Evolutionary conservation across 345 rosid genomes (phyloP).

Genomic region (Eucalyptus sp.): DNA sequence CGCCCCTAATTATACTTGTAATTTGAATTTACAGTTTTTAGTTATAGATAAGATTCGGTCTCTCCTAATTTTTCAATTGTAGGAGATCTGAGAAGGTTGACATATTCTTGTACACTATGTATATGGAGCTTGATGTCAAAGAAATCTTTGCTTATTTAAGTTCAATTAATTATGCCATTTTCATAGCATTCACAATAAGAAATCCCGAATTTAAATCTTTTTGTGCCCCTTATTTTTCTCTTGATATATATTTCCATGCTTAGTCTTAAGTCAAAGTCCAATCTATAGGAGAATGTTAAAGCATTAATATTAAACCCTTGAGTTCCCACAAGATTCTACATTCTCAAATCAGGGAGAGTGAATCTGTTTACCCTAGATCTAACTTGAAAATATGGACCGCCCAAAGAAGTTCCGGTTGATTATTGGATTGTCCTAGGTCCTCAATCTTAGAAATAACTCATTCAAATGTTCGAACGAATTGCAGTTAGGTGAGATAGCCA

Average conservation of each 20-base stretch:
- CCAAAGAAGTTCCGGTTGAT: background rate
- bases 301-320: background rate
- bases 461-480: background rate
- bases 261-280: background rate
- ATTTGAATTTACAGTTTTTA: background rate
- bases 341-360: background rate
- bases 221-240: background rate
- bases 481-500: background rate
- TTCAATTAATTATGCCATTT: background rate
- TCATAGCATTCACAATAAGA: background rate
- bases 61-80: background rate
- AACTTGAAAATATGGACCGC: background rate
- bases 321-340: background rate
- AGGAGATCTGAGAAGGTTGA: background rate
- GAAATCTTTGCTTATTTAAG: background rate
- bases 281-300: background rate
- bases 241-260: background rate
- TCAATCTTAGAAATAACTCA: background rate
- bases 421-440: background rate
- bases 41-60: background rate
- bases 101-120: background rate
- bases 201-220: background rate
- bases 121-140: background rate
- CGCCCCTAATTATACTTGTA: background rate
- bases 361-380: background rate